Base-by-base conservation (phyloP, 2,329 filamentous ascomycete genomes). In the Colletotrichum brevisporum region DNA sequence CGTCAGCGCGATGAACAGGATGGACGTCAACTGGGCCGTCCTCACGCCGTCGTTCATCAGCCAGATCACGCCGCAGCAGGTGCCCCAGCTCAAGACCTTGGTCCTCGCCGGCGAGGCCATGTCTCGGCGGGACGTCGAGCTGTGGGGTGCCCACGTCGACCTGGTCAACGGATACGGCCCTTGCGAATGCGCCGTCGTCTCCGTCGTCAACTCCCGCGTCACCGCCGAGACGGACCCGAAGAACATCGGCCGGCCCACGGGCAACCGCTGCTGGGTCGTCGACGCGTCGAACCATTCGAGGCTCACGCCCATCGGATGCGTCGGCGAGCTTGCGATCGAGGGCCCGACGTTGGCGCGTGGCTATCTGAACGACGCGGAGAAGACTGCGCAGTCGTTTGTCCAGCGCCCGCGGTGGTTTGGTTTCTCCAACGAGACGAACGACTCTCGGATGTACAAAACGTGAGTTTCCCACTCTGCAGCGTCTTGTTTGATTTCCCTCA, bases 221-320 rank as follows among this genome's bases (percentile, higher is more conserved):
- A 24, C 21, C 21, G 21, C 21, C 21, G 21, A 24, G 21, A 24
- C 21, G 21, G 21, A 24, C 21, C 21, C 21, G 21, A 24, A 24
- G 21, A 24, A 24, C 16, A 62, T 54, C n/a, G 62, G 62, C 21
- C 9, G 36, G 21, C 21, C 21, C 21, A 24, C 5, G 62, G 45
- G 71, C 16, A 72, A 73, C 18, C 70, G 73, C n/a, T 64, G 72
- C 5, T 79, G 77, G 75, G 65, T 80, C 18, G 73, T 75, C 1
- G 72, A 76, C 21, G 21, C 21, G n/a, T 70, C 75, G 0, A 74
- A 78, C 5, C 56, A 71, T 21, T 63, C 67, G 50, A 70, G 36
- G 0, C 73, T 80, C 3, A 68, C 75, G 48, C 78, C 78, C 6
- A 62, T 70, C 43, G 78, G 78, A 1, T 63, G 51, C 6, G 56